Conservation (phyloP, 768 basidiomycete species). For the Amanita rubescens region DNA sequence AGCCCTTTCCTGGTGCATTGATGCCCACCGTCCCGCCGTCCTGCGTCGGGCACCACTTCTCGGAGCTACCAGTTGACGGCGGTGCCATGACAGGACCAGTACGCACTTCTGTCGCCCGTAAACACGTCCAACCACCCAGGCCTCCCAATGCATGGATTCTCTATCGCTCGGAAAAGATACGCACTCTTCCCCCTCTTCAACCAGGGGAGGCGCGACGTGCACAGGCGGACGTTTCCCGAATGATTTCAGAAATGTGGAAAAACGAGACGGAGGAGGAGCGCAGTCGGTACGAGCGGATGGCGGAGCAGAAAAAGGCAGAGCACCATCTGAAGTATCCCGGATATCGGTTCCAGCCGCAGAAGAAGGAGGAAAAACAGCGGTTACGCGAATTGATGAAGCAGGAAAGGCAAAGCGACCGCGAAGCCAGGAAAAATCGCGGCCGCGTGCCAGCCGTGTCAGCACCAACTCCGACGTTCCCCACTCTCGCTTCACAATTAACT, state of each 20-base stretch:
- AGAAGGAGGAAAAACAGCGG: constrained; percentile 42
- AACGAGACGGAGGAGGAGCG: constrained; percentile 41
- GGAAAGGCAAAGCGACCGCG: constrained; percentile 29
- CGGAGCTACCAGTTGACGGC: constrained; percentile 6
- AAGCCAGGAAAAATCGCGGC: constrained; percentile 16
- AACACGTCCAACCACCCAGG: constrained; percentile 39
- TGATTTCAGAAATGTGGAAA: constrained; percentile 61
- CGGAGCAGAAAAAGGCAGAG: constrained; percentile 44
- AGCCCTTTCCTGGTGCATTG: constrained; percentile 10
- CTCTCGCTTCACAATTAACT: constrained; percentile 12
- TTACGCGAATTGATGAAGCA: constrained; percentile 31
- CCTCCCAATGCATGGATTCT: constrained; percentile 83
- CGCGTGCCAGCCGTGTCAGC: constrained; percentile 11
- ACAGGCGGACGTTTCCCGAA: constrained; percentile 59
- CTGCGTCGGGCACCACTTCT: background rate
- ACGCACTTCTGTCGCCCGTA: constrained; percentile 12
- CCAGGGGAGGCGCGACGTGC: constrained; percentile 30
- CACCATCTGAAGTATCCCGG: constrained; percentile 46
- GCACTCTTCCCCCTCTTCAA: constrained; percentile 29
- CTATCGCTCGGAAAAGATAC: constrained; percentile 58
- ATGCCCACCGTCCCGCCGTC: constrained; percentile 4
- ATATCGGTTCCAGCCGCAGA: constrained; percentile 52
- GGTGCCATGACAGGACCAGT: constrained; percentile 16
- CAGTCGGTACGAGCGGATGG: constrained; percentile 42
- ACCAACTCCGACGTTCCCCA: constrained; percentile 9